phyloP scores from a whole-genome alignment of 345 rosid genomes.

The Eutrema heterophyllum region DNA sequence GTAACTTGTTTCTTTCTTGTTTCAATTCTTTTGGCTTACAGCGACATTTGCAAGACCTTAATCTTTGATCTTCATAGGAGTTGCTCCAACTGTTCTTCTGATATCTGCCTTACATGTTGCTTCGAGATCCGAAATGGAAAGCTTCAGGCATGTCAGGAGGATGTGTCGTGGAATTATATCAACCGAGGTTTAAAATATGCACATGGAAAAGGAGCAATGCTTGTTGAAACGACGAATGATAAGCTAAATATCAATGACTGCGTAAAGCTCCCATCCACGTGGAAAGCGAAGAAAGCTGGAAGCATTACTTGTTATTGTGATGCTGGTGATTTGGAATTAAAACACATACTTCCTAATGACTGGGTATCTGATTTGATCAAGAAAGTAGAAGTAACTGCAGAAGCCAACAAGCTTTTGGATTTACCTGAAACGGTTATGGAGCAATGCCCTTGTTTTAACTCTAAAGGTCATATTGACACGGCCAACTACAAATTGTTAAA shows the following conservation, averaged over 20 bases:
- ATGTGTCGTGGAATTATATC: conserved; percentile 24
- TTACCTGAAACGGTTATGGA: not conserved
- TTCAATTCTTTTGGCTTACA: conserved; percentile 17
- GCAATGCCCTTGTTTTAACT: conserved; percentile 42
- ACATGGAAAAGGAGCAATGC: conserved; percentile 34
- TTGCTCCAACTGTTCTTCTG: conserved; percentile 42
- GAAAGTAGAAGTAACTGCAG: conserved; percentile 30
- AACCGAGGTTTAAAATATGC: conserved; percentile 25
- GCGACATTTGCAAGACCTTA: conserved; percentile 53
- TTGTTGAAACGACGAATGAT: not conserved
- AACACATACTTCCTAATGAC: conserved; percentile 31
- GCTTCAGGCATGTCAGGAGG: conserved; percentile 33
- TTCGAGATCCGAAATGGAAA: conserved; percentile 46
- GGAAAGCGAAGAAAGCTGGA: conserved; percentile 53
- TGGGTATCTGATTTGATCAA: conserved; percentile 36
- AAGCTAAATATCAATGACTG: not conserved
- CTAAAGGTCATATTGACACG: conserved; percentile 28
- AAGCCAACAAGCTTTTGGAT: not conserved
- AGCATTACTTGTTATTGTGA: conserved; percentile 53
- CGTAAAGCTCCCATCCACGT: conserved; percentile 11
- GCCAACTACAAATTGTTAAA: conserved; percentile 29
- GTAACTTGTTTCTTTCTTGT: not conserved
- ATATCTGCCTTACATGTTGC: conserved; percentile 56
- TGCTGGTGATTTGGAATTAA: conserved; percentile 32
- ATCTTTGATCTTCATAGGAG: conserved; percentile 48